Evolutionary conservation across 768 basidiomycete species (phyloP), one percentile per base, ranked within the genome.

Genomic region (Boletellus ananas): DNA sequence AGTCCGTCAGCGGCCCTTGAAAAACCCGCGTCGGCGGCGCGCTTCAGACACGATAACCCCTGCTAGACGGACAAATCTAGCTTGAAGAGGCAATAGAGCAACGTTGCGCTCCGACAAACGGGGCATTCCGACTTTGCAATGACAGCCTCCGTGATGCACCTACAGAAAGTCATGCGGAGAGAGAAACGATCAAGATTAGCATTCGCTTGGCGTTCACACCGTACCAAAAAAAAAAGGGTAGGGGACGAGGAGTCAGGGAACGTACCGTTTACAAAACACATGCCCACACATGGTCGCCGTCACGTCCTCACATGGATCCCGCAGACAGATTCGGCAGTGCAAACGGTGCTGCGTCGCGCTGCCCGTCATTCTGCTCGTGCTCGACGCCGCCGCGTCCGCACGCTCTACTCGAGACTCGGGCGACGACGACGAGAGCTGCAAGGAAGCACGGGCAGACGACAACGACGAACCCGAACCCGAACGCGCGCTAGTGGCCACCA

Each of bases 231-330:
- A 23, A 23, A 23, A 23, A 23, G 23, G 23, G 23, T 23, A 6
- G 3, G n/a, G 23, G 23, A 23, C 6, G 23, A 23, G 23, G 23
- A 10, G 34, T 16, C 13, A 17, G 4, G 29, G 7, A 8, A 36
- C 76, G 20, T 49, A 81, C 82, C 70, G 50, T 47, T 79, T 72
- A 56, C 83, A 84, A 54, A 84, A 84, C 16, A 84, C 57, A 53
- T 84, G 83, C 3, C 83, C 83, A 56, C 83, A 84, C 64, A 80
- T 77, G 4, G 79, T 82, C 18, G 76, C 81, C 3, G 79, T 82
- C 39, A 76, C 72, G 50, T 81, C 74, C 33, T 74, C 71, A 45
- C 78, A 79, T 1, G 74, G 72, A 45, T 81, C 74, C 21, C 66
- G 60, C 6, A 70, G 65, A 54, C 81, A 83, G 1, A 73, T 62